Evolutionary conservation across 495 filamentous ascomycete genomes (phyloP).

Genomic region (Neurospora sp.): DNA sequence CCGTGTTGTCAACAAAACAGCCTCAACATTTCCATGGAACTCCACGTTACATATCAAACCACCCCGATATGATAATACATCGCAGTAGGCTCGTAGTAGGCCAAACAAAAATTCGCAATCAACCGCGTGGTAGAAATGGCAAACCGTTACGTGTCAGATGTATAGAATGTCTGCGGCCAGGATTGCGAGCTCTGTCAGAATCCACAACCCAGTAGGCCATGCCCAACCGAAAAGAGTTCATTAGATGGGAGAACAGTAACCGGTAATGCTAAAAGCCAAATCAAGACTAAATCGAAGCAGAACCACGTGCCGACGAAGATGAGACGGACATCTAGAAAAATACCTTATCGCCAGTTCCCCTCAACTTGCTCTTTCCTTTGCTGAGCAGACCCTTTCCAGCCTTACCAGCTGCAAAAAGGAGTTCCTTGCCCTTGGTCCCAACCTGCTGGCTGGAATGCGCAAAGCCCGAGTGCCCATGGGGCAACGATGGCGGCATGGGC

Average conservation of each 20-base stretch:
- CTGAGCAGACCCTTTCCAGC: conserved; percentile 80
- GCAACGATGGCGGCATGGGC: conserved; percentile 16
- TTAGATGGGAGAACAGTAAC: not conserved
- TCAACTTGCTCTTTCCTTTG: conserved; percentile 73
- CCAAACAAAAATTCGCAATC: not conserved
- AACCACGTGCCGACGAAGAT: not conserved
- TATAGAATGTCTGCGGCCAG: not conserved
- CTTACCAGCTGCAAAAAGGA: conserved; percentile 72
- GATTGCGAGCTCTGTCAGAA: not conserved
- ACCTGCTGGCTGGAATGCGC: conserved; percentile 39
- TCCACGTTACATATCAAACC: not conserved
- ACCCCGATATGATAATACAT: not conserved
- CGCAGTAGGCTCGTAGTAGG: not conserved
- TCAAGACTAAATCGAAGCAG: conserved; percentile 12
- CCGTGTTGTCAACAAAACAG: not conserved
- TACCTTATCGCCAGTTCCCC: conserved; percentile 64
- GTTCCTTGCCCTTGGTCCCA: conserved; percentile 71
- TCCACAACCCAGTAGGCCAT: not conserved
- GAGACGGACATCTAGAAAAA: conserved; percentile 39
- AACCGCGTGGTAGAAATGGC: not conserved
- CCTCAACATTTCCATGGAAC: not conserved
- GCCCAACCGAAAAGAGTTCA: not conserved
- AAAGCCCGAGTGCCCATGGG: conserved; percentile 21
- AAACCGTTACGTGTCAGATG: not conserved
- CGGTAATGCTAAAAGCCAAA: not conserved